A percentile compares a stretch with the other conserved stretches of the same genome.
Conservation (phyloP, 192 early-diverging fungal genomes). For the Lobulomyces angularis region DNA sequence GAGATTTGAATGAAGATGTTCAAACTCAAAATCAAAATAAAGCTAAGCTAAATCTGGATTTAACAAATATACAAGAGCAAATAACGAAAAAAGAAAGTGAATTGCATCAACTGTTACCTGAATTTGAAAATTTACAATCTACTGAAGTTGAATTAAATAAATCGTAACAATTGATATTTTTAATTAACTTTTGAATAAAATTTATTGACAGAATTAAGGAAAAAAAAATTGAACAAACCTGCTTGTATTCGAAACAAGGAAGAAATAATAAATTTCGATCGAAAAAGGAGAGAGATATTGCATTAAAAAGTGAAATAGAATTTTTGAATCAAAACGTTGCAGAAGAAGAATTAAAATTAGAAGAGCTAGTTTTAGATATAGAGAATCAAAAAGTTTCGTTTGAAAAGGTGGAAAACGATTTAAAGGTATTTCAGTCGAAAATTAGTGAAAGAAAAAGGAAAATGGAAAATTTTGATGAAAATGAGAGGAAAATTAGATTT, state of each 20-base stretch:
- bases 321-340: constrained; percentile 41
- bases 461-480: constrained; percentile 23
- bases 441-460: constrained; percentile 25
- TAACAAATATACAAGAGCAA: constrained; percentile 30
- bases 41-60: constrained; percentile 26
- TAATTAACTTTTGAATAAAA: too few species aligned
- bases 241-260: constrained; percentile 76
- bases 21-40: constrained; percentile 30
- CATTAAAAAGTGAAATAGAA: constrained; percentile 57
- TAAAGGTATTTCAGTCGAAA: constrained; percentile 15
- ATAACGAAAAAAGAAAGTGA: constrained; percentile 53
- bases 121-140: constrained; percentile 44
- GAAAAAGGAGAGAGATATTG: constrained; percentile 65
- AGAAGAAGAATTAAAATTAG: constrained; percentile 42
- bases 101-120: constrained; percentile 47
- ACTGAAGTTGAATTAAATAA: constrained; percentile 47
- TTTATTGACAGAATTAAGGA: constrained; percentile 35
- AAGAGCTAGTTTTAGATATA: constrained; percentile 24
- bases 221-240: constrained; percentile 56
- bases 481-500: constrained; percentile 23
- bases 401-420: constrained; percentile 17
- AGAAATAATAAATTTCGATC: constrained; percentile 64
- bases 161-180: too few species aligned
- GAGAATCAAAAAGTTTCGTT: constrained; percentile 8
- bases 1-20: constrained; percentile 64